These are phyloP conservation scores for Xylaria bambusicola DNA, from an alignment of 495 filamentous ascomycete species.

Conservation along the genomic window DNA sequence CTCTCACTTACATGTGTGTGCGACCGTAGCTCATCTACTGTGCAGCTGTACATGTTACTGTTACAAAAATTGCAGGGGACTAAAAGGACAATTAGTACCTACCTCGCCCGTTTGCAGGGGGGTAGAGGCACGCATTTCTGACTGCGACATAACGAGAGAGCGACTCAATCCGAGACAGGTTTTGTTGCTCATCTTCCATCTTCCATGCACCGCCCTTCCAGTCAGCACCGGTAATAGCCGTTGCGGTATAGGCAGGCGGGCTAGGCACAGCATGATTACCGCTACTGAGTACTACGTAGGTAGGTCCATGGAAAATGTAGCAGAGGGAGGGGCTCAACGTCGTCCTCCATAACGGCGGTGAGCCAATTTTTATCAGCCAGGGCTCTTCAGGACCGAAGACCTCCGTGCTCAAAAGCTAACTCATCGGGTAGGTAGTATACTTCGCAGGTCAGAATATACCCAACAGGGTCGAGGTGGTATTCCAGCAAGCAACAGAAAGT, in stretches of 20 bases:
- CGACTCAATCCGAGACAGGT: conserved; percentile 17
- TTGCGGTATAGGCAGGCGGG: conserved; percentile 1
- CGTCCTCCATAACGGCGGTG: conserved; percentile 16
- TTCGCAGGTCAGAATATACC: neutral
- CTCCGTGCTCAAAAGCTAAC: conserved; percentile 3
- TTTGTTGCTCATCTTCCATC: conserved; percentile 8
- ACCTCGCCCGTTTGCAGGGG: neutral
- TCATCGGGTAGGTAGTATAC: neutral
- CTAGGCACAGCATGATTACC: neutral
- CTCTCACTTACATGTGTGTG: neutral
- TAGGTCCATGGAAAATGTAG: neutral
- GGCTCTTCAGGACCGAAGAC: conserved; percentile 9
- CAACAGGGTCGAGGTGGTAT: conserved; percentile 5
- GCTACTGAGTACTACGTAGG: too few relatives aligned
- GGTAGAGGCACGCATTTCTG: neutral
- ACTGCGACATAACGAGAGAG: conserved; percentile 14
- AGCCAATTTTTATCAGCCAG: conserved; percentile 7
- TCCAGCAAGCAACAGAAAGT: conserved; percentile 3
- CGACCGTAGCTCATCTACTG: neutral
- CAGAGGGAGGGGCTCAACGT: neutral
- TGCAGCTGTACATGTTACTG: neutral
- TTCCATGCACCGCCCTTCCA: neutral
- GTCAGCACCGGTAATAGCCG: conserved; percentile 11
- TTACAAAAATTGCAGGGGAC: conserved; percentile 1
- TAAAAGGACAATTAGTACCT: neutral